Evolutionary conservation across 2,329 filamentous ascomycete species (phyloP).

Genomic region (Fusarium lateritium): DNA sequence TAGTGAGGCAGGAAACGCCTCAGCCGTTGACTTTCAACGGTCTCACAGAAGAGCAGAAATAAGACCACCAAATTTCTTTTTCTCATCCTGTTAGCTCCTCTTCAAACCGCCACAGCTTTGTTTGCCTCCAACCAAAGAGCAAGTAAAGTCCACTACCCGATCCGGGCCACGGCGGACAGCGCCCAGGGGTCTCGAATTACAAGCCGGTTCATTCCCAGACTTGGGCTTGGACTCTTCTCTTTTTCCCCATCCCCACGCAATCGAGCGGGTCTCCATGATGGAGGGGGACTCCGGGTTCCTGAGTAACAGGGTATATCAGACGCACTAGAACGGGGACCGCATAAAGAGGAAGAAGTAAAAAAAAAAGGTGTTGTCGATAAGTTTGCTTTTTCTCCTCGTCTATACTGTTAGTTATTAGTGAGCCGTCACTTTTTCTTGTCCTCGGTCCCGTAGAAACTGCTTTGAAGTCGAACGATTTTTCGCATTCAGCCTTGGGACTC

Average conservation of each 20-base stretch:
- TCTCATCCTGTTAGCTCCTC: slow-evolving; percentile 1
- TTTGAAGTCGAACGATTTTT: slow-evolving; percentile 42
- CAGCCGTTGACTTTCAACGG: slow-evolving; percentile 21
- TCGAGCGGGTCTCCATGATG: slow-evolving; percentile 14
- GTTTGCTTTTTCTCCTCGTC: slow-evolving; percentile 21
- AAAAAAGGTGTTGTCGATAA: slow-evolving; percentile 12
- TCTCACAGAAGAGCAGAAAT: slow-evolving; percentile 15
- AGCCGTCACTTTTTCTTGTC: slow-evolving; percentile 43
- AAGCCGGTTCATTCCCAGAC: neutral
- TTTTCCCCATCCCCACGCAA: slow-evolving; percentile 22
- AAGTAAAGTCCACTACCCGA: slow-evolving; percentile 3
- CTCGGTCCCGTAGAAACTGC: slow-evolving; percentile 4
- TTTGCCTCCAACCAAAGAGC: neutral
- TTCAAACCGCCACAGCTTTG: neutral
- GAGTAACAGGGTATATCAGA: slow-evolving; percentile 24
- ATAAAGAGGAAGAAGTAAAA: neutral
- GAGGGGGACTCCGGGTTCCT: slow-evolving; percentile 31
- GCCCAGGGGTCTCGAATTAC: slow-evolving; percentile 21
- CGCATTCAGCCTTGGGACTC: slow-evolving; percentile 29
- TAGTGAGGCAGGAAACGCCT: slow-evolving; percentile 17
- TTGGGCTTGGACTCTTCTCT: neutral
- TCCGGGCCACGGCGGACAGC: slow-evolving; percentile 9
- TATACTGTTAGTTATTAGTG: slow-evolving; percentile 11
- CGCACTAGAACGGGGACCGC: slow-evolving; percentile 31
- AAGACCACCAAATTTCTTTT: slow-evolving; percentile 4